These are phyloP conservation scores for Starmerella bombicola DNA, from an alignment of 805 yeast species.

Conservation along the genomic window DNA sequence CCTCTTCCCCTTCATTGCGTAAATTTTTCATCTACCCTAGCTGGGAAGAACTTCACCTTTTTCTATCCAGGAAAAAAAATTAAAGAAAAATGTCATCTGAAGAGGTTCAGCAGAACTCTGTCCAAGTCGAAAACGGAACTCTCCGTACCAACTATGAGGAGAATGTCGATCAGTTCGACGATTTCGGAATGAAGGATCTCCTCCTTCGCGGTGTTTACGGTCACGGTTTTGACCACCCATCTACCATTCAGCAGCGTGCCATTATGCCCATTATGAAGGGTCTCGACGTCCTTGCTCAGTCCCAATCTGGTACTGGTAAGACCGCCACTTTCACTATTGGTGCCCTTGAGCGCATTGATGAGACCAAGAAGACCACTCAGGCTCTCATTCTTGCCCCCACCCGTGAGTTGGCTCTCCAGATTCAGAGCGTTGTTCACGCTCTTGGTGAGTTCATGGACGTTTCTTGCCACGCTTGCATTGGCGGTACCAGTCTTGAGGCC, in stretches of 20 bases:
- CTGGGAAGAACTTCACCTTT: background rate
- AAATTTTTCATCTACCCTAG: constrained; percentile 11
- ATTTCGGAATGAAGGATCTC: constrained; percentile 57
- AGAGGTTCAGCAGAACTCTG: constrained; percentile 10
- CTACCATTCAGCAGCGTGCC: constrained; percentile 96
- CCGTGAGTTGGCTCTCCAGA: constrained; percentile 93
- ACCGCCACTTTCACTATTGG: constrained; percentile 80
- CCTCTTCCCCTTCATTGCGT: background rate
- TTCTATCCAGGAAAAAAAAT: background rate
- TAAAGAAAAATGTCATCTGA: constrained; percentile 17
- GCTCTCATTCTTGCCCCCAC: constrained; percentile 94
- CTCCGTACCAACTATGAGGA: constrained; percentile 95
- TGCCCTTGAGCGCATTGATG: constrained; percentile 48
- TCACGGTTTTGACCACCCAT: constrained; percentile 91
- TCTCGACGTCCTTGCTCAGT: constrained; percentile 84
- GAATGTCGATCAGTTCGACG: constrained; percentile 64
- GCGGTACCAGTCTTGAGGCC: constrained; percentile 84
- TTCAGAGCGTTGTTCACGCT: constrained; percentile 82
- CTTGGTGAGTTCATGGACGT: constrained; percentile 85
- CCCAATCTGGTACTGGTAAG: constrained; percentile 84
- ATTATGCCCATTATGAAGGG: constrained; percentile 89
- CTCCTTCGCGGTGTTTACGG: constrained; percentile 53
- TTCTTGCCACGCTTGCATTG: constrained; percentile 91
- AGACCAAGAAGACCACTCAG: constrained; percentile 61
- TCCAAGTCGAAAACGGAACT: constrained; percentile 33